These are phyloP conservation scores for Trichoderma orchidacearum DNA, from an alignment of 495 filamentous ascomycete genomes.

Conservation along the genomic window DNA sequence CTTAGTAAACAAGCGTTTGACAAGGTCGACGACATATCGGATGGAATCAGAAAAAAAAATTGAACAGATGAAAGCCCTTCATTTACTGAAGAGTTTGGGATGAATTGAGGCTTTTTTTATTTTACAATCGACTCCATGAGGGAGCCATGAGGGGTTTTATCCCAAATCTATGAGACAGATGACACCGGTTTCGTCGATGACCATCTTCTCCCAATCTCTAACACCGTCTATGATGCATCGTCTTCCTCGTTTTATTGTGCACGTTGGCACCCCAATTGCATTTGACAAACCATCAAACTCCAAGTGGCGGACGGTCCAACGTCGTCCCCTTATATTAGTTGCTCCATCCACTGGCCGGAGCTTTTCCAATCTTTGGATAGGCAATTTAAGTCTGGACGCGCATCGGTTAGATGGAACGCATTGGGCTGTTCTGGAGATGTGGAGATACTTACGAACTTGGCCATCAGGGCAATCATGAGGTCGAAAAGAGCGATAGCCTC, in stretches of 20 bases:
- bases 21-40: background rate
- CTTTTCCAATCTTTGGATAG: background rate
- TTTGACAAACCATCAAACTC: conserved; percentile 1
- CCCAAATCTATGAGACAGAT: background rate
- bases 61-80: background rate
- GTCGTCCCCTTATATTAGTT: conserved; percentile 1
- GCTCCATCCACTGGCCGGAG: conserved; percentile 1
- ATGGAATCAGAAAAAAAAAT: background rate
- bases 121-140: background rate
- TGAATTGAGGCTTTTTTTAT: conserved; percentile 1
- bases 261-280: background rate
- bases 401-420: background rate
- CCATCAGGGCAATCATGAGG: conserved; percentile 85
- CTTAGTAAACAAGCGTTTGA: background rate
- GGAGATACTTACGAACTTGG: conserved; percentile 47
- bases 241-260: background rate
- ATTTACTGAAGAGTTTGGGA: background rate
- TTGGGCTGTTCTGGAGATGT: background rate
- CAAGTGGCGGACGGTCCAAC: background rate
- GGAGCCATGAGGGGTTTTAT: background rate
- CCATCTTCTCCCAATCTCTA: background rate
- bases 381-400: background rate
- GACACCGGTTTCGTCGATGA: background rate
- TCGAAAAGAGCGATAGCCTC: conserved; percentile 90
- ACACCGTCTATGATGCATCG: conserved; percentile 1